Base-by-base conservation (phyloP, 176 grass and related monocot species). In the Oryza coarctata region DNA sequence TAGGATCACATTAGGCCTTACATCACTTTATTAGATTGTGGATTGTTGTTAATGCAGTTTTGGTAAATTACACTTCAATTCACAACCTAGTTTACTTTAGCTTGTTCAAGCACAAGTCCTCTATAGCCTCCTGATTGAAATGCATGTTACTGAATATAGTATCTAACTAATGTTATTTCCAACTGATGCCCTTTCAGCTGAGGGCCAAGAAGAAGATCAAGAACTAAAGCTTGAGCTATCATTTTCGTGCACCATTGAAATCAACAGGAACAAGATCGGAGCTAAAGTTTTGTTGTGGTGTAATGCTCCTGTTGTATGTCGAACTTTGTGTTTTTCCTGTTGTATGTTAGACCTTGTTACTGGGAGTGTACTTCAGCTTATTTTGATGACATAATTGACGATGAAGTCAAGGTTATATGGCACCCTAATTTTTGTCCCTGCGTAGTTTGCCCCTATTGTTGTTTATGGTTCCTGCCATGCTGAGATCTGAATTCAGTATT, bases 171-270 rank as follows among this genome's bases (percentile, higher is more conserved):
- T 30, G 3, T 35, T 13, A 4, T 6, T 44, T 73, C 20, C 36
- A n/a, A 17, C 3, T 3, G 9, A 17, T 31, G 15, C 9, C 2
- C 12, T 76, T 87, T 82, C 83, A 94, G 94, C 80, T 92, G 91
- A 97, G 94, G 94, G 80, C 89, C 12, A 97, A 97, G 94, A 97
- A 97, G 91, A 97, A 97, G 94, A 94, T 97, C 87, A 92, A 87
- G 90, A 90, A 90, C 88, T 90, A 66, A 72, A 40, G 18, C 35
- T 45, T 28, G 9, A 9, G 2, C 20, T 5, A 10, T 28, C 0
- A 4, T 27, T 77, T 64, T 14, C 2, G 1, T 23, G 3, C 3
- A 50, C 41, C 9, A 4, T 50, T 14, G 12, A 22, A 68, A 20
- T 70, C 35, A 39, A 12, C 55, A 70, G 52, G 41, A 38, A n/a